Evolutionary conservation across 208 protist species (phyloP).

Genomic region (Leptomonas seymouri): DNA sequence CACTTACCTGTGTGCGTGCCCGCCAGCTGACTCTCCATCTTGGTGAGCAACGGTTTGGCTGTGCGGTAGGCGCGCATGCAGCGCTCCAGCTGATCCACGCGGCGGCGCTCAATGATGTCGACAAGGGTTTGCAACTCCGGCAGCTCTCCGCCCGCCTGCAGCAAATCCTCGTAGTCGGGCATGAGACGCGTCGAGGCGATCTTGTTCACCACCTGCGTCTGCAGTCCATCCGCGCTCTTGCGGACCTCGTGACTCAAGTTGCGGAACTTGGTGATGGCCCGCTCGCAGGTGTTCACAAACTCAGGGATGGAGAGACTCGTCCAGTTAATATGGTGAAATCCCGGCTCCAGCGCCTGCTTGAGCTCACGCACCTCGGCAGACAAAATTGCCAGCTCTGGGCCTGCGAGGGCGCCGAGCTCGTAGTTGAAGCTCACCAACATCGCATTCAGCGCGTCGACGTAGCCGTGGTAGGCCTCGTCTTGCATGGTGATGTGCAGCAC

Average conservation of each 20-base stretch:
- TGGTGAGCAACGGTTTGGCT: conserved; percentile 94
- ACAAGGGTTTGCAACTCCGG: conserved; percentile 93
- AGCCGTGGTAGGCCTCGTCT: conserved; percentile 97
- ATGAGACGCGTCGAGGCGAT: conserved; percentile 88
- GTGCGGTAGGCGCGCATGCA: conserved; percentile 94
- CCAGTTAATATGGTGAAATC: conserved; percentile 98
- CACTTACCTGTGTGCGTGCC: conserved; percentile 93
- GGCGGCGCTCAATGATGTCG: conserved; percentile 90
- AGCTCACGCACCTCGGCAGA: conserved; percentile 89
- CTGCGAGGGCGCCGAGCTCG: conserved; percentile 82
- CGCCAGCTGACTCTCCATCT: conserved; percentile 96
- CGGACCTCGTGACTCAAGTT: conserved; percentile 95
- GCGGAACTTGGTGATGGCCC: conserved; percentile 97
- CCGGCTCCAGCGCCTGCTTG: conserved; percentile 91
- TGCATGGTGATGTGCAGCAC: conserved; percentile 98
- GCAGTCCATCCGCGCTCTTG: conserved; percentile 95
- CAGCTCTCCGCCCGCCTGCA: conserved; percentile 85
- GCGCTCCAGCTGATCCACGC: conserved; percentile 77
- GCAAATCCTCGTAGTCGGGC: conserved; percentile 74
- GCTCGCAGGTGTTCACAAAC: conserved; percentile 93
- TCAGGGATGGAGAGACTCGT: conserved; percentile 97
- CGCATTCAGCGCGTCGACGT: conserved; percentile 94
- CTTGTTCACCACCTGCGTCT: conserved; percentile 92
- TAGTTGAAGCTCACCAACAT: conserved; percentile 95
- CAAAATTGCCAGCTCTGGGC: conserved; percentile 93